Evolutionary conservation across 257 asterid species (phyloP), one percentile per base, ranked within the genome.

Genomic region (Euphrasia confusa): DNA sequence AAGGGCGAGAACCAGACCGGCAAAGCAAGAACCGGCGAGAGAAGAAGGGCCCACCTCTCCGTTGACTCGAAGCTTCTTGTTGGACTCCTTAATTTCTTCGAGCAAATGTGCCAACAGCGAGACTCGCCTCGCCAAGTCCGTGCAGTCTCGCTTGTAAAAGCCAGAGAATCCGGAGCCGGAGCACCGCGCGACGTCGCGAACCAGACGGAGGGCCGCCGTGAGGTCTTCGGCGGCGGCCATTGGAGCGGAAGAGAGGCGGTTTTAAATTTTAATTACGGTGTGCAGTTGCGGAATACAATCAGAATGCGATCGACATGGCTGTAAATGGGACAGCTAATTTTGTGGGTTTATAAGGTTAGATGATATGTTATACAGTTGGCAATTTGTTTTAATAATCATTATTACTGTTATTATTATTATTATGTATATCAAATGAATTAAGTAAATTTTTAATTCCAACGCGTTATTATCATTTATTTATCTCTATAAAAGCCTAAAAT

Each of bases 91-190:
- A 50, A 89, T 76, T 58, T 89, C 96, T 37, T 86, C 95, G 54
- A 82, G 76, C 49, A 86, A 75, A 80, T 89, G 84, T 18, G 80
- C 84, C 24, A 89, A 77, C 14, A 89, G 84, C 10, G 94, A 72
- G 24, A 82, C 78, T 58, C 88, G 78, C 28, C 96, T 79, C 66
- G 80, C 81, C 74, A 89, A 69, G 64, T 82, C 85, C 37, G 82
- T 68, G 54, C 87, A 86, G 70, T 89, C 95, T 75, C 74, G 82
- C 84, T 84, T 84, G 77, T 86, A 89, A 13, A 71, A 65, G 2
- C 96, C 96, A 9, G 75, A 56, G 77, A 82, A 84, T 1, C 92
- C 93, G 30, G 72, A 69, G 53, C 63, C 42, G 64, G 94, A 86
- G 78, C 82, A 72, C 77, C 72, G 74, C 17, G 61, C 78, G n/a